Evolutionary conservation across 2,329 filamentous ascomycete species (phyloP).

Genomic region (Graphiopsis chlorocephala): DNA sequence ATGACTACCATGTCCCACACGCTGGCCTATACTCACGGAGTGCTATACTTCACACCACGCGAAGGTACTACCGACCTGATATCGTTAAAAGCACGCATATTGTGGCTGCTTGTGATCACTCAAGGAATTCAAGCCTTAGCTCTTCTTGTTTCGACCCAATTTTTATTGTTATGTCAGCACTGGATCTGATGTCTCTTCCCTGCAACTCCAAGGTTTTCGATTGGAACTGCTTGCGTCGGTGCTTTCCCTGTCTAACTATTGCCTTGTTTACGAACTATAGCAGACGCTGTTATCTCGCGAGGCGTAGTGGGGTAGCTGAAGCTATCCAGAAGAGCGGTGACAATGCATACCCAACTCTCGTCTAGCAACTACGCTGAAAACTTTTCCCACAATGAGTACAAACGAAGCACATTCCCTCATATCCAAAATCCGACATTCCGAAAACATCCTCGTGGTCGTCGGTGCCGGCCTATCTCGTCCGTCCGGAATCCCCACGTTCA

Average conservation of each 20-base stretch:
- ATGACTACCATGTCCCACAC: too few species aligned
- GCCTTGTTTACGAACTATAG: neutral
- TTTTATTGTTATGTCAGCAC: too few species aligned
- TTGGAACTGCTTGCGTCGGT: too few species aligned
- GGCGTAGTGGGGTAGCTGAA: neutral
- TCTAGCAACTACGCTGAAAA: neutral
- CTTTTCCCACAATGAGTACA: neutral
- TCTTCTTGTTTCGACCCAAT: too few species aligned
- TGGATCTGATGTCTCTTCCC: too few species aligned
- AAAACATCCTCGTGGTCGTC: neutral
- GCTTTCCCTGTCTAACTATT: neutral
- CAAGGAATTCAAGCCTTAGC: too few species aligned
- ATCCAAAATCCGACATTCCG: neutral
- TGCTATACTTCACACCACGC: too few species aligned
- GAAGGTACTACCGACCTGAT: too few species aligned
- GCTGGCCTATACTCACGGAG: too few species aligned
- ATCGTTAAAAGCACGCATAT: neutral
- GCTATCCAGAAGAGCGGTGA: neutral
- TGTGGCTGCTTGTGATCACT: neutral
- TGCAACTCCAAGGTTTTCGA: too few species aligned
- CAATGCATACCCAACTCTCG: neutral
- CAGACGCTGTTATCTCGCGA: neutral
- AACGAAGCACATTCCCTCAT: neutral
- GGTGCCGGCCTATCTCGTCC: neutral
- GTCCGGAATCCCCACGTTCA: neutral